These are phyloP conservation scores for Mangifera indica DNA, from an alignment of 345 rosid species.

Conservation along the genomic window DNA sequence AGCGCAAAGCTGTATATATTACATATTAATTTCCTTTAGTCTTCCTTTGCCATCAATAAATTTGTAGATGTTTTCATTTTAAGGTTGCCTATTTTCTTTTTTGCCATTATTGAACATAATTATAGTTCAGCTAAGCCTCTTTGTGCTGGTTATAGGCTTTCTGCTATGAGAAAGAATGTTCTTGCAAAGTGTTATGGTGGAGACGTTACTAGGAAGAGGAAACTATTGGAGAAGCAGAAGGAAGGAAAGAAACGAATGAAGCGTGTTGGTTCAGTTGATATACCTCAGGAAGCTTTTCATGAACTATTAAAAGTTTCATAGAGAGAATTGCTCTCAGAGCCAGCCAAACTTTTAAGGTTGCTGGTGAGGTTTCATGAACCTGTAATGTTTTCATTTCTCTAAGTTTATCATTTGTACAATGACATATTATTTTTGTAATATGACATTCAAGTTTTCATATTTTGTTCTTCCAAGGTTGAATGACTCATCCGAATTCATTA, in stretches of 20 bases:
- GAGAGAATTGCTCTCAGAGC: constrained; percentile 16
- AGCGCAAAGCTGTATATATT: neutral
- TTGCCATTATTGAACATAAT: neutral
- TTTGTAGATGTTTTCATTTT: neutral
- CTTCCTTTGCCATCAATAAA: neutral
- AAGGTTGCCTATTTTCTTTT: neutral
- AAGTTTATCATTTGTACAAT: neutral
- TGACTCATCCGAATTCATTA: neutral
- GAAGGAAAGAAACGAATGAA: constrained; percentile 99
- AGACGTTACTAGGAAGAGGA: constrained; percentile 84
- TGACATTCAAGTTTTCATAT: neutral
- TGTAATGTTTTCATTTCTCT: neutral
- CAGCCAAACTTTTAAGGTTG: neutral
- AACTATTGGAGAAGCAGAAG: constrained; percentile 92
- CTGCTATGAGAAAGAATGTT: constrained; percentile 97
- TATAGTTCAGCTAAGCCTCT: constrained; percentile 5
- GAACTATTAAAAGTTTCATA: constrained; percentile 83
- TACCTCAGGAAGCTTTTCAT: constrained; percentile 96
- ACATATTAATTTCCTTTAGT: neutral
- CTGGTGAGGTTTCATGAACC: constrained; percentile 6
- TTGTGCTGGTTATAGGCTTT: constrained; percentile 42
- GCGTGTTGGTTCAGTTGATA: constrained; percentile 94
- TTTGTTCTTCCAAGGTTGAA: neutral
- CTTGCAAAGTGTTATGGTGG: constrained; percentile 99
- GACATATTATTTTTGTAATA: neutral